These are phyloP conservation scores for Leptomonas pyrrhocoris DNA, from an alignment of 208 protist species.

Conservation along the genomic window DNA sequence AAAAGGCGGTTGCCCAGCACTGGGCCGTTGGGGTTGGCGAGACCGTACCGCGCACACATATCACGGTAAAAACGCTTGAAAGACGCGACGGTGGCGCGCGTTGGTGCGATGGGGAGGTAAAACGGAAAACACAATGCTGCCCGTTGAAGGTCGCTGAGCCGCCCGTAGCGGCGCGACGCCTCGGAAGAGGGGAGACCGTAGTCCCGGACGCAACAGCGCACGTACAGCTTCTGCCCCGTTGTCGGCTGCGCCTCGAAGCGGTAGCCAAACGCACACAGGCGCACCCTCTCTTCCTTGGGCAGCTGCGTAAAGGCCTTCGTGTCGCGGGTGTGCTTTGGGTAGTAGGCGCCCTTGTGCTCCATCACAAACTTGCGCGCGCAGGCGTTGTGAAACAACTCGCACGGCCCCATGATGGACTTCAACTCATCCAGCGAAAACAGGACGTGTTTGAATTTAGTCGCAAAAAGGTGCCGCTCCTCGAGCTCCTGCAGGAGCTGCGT, in stretches of 20 bases:
- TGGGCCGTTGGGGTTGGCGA: conserved; percentile 31
- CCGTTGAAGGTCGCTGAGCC: conserved; percentile 71
- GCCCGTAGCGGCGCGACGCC: conserved; percentile 35
- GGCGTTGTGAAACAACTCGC: conserved; percentile 32
- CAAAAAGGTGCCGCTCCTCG: conserved; percentile 47
- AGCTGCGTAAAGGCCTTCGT: conserved; percentile 36
- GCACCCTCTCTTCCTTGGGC: conserved; percentile 42
- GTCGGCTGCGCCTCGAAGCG: conserved; percentile 29
- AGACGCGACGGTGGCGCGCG: conserved; percentile 16
- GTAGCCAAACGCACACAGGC: conserved; percentile 64
- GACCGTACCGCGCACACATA: conserved; percentile 61
- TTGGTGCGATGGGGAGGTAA: conserved; percentile 57
- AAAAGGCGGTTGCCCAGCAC: conserved; percentile 62
- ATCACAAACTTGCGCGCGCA: conserved; percentile 45
- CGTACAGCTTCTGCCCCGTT: conserved; percentile 59
- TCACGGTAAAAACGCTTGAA: conserved; percentile 71
- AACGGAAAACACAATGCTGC: conserved; percentile 86
- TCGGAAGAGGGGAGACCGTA: conserved; percentile 69
- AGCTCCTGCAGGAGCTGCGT: conserved; percentile 36
- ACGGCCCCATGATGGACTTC: conserved; percentile 48
- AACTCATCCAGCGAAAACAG: conserved; percentile 61
- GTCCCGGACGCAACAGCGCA: conserved; percentile 68
- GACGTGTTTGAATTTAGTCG: conserved; percentile 54
- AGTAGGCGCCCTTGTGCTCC: conserved; percentile 37
- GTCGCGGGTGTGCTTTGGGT: conserved; percentile 13